Evolutionary conservation across 345 rosid genomes (phyloP), one percentile per base, ranked within the genome.

Genomic region (Lepidium sativum): DNA sequence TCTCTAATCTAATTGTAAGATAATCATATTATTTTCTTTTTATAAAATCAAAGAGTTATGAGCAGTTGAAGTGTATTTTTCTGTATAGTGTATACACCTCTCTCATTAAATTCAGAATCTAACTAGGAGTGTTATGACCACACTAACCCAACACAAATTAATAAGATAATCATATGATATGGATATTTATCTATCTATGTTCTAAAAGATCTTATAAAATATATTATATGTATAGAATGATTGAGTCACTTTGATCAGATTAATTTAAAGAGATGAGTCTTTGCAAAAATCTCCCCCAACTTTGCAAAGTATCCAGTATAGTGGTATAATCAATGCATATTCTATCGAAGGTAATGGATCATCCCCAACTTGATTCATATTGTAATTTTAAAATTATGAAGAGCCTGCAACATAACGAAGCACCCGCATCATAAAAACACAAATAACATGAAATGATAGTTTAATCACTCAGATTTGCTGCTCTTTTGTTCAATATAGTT

Each of bases 341-440:
- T 63, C 50, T 37, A 70, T 12, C 10, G 44, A 35, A 43, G 40
- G 16, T 53, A 61, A 44, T 70, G 75, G 69, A 54, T 63, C 58
- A 63, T 70, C 51, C 57, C 75, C 75, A 63, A 70, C 58, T 70
- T 70, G 58, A 18, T 32, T 32, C 33, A 54, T 29, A 1, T 69
- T 51, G 33, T 29, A 5, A 1, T 38, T 45, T 4, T 41, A 3
- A 16, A 39, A 20, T 14, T 11, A 52, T 10, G 27, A 62, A 53
- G 54, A 55, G 4, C 23, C 42, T 60, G 45, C 39, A 60, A 52
- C 67, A 51, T 59, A 43, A 35, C 23, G 14, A 69, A 69, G 54
- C 34, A 55, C 50, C n/a, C 12, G 16, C 0, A 9, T 29, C 39
- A 7, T 12, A 37, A 23, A 17, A 21, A 8, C 8, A 37, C 35